phyloP scores from a whole-genome alignment of 2,329 filamentous ascomycete species.

The Stromatinia cepivora region DNA sequence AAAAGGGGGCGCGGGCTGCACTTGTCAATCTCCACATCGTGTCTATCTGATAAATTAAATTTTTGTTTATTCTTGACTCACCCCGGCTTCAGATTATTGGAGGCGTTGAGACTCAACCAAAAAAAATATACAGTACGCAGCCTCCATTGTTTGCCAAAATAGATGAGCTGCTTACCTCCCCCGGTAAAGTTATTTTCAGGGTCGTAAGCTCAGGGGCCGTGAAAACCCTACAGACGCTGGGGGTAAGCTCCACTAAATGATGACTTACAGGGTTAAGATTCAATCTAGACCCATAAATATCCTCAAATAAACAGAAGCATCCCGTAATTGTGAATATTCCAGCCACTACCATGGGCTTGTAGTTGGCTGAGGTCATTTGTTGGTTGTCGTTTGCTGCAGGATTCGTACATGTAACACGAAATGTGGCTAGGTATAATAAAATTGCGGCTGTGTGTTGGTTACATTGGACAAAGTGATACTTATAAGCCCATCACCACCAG shows the following conservation, averaged over 20 bases:
- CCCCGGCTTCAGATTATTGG: neutral
- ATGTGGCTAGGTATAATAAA: conserved; percentile 12
- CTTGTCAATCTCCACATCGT: neutral
- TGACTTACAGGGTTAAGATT: conserved; percentile 7
- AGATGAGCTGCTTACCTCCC: neutral
- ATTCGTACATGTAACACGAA: conserved; percentile 20
- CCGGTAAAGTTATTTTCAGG: conserved; percentile 4
- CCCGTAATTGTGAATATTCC: conserved; percentile 9
- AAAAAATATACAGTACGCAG: neutral
- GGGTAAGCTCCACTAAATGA: conserved; percentile 1
- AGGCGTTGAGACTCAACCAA: neutral
- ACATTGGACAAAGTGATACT: neutral
- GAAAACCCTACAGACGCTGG: conserved; percentile 6
- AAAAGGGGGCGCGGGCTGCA: neutral
- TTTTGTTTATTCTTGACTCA: neutral
- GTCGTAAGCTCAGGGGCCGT: neutral
- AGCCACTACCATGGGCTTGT: neutral
- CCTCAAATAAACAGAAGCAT: neutral
- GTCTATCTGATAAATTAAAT: neutral
- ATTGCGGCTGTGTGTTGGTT: conserved; percentile 24
- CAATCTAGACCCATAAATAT: conserved; percentile 1
- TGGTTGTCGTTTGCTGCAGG: conserved; percentile 6
- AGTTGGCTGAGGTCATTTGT: conserved; percentile 1
- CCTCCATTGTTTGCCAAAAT: neutral
- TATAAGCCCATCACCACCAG: conserved; percentile 17